phyloP scores from a whole-genome alignment of 2,329 filamentous ascomycete species.

The Botrytis tulipae region DNA sequence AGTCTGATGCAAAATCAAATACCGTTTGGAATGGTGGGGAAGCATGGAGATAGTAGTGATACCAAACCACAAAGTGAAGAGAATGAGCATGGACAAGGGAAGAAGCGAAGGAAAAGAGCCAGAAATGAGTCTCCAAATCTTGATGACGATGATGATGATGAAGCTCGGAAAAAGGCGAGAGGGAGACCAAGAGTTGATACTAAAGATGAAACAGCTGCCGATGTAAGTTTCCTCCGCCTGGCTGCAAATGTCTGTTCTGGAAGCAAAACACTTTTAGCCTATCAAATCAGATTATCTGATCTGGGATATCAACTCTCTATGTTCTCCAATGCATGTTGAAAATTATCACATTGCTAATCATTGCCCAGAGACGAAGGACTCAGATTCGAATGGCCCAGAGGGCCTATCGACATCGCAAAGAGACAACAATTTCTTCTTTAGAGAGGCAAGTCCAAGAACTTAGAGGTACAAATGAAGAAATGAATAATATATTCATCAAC shows the following conservation, averaged over 20 bases:
- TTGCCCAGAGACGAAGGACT: constrained; percentile 68
- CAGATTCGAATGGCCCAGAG: constrained; percentile 86
- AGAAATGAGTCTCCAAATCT: constrained; percentile 35
- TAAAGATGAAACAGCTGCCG: constrained; percentile 74
- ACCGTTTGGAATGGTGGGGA: constrained; percentile 32
- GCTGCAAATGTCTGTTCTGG: not conserved
- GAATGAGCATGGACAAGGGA: constrained; percentile 29
- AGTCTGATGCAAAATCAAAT: constrained; percentile 24
- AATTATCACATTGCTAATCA: constrained; percentile 23
- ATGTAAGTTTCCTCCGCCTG: constrained; percentile 58
- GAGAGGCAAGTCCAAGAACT: constrained; percentile 68
- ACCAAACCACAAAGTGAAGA: constrained; percentile 29
- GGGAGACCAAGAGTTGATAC: constrained; percentile 74
- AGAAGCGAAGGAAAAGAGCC: constrained; percentile 41
- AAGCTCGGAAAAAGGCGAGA: constrained; percentile 59
- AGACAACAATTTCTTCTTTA: constrained; percentile 72
- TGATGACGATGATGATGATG: constrained; percentile 46
- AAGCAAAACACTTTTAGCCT: not conserved
- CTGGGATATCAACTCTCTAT: not conserved
- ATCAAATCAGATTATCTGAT: not conserved
- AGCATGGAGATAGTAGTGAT: constrained; percentile 23
- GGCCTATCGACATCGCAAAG: constrained; percentile 82
- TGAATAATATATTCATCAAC: constrained; percentile 68
- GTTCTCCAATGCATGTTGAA: not conserved
- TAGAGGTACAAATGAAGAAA: constrained; percentile 67